Evolutionary conservation across 768 basidiomycete genomes (phyloP), one percentile per base, ranked within the genome.

Genomic region (Sarcodon aspratus): DNA sequence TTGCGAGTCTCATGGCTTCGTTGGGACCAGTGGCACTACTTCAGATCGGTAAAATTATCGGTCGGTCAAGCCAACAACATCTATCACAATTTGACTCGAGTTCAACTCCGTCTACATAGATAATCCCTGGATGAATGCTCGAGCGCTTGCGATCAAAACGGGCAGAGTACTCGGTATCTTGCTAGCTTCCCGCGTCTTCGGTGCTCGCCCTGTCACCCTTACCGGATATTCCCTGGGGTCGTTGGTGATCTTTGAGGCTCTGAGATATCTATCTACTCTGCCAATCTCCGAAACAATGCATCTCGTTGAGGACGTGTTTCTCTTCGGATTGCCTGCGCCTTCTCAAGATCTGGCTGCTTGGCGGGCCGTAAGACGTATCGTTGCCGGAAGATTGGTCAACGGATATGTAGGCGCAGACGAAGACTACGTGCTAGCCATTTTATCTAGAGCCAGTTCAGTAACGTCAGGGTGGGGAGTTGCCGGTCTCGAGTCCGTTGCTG

Each of bases 61-160:
- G 78, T 73, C 54, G 44, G 67, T 58, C 11, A 9, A 32, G 33
- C 7, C 21, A 11, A 35, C 12, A 21, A 33, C 42, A 8, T 46
- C 15, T 37, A 18, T 7, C 6, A 33, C 33, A 18, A 9, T 36
- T 3, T 33, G 46, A 18, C 33, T 21, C 33, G 42, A 38, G 11
- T 17, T 37, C 31, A 31, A 17, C 34, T 36, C 33, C 12, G 21
- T 15, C 36, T 42, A 44, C 36, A 8, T 37, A 78, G 77, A 79
- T 60, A 79, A 79, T 57, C 76, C 77, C 2, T 79, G 76, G 76
- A 73, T 73, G 71, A 75, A 75, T 55, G 67, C 75, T 9, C 69
- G 65, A 51, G 69, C 74, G n/a, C 65, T 72, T 12, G 74, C 75
- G 1, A 52, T 66, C 48, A 78, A 78, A 55, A 66, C 76, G 15